These are phyloP conservation scores for Tetrapyrgos nigripes DNA, from an alignment of 1,284 basidiomycete species.

Conservation along the genomic window DNA sequence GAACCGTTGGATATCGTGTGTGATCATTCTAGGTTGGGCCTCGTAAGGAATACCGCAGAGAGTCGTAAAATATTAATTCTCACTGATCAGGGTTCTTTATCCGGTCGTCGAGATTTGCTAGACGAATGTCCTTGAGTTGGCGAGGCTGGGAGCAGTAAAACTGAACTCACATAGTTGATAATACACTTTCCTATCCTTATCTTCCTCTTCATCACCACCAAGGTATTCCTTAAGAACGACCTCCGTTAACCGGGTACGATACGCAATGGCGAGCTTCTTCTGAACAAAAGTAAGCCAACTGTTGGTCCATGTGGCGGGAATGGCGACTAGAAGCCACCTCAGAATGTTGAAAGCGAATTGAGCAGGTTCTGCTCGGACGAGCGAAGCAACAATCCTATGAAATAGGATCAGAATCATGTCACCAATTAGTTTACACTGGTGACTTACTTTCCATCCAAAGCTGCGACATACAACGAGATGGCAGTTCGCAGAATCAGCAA, in stretches of 20 bases:
- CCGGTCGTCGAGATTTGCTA: conserved; percentile 91
- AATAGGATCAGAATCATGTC: not conserved
- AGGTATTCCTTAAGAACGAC: conserved; percentile 89
- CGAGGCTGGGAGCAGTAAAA: conserved; percentile 2
- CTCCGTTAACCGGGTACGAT: conserved; percentile 87
- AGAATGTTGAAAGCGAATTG: conserved; percentile 88
- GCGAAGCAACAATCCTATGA: conserved; percentile 88
- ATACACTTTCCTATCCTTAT: conserved; percentile 76
- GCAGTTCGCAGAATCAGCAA: conserved; percentile 90
- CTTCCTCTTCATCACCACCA: conserved; percentile 70
- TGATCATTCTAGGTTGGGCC: conserved; percentile 75
- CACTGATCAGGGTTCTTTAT: conserved; percentile 97
- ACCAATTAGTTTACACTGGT: conserved; percentile 5
- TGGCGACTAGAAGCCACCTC: conserved; percentile 92
- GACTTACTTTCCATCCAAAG: conserved; percentile 89
- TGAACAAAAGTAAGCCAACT: conserved; percentile 96
- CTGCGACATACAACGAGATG: conserved; percentile 94
- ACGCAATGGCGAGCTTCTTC: conserved; percentile 92
- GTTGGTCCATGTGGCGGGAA: conserved; percentile 96
- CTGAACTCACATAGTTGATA: conserved; percentile 85
- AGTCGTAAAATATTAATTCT: conserved; percentile 24
- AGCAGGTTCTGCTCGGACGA: conserved; percentile 87
- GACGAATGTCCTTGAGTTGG: not conserved
- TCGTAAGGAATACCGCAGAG: conserved; percentile 10
- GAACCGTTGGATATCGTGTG: conserved; percentile 95